These are phyloP conservation scores for Groenewaldozyma salmanticensis DNA, from an alignment of 805 yeast genomes.

Conservation along the genomic window DNA sequence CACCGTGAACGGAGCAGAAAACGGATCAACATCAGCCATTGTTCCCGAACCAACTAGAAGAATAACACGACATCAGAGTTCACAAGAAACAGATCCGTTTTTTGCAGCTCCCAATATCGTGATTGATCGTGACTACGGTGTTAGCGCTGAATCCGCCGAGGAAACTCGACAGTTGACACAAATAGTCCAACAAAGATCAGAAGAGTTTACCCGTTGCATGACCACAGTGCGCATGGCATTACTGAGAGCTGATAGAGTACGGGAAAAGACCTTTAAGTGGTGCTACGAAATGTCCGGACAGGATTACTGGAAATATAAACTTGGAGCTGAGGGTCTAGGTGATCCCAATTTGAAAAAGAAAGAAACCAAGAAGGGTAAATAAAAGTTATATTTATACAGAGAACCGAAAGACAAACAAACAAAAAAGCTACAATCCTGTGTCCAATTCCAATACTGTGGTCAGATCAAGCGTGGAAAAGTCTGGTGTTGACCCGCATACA, in stretches of 20 bases:
- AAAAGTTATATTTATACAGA: no score
- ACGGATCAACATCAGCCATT: slow-evolving; percentile 7
- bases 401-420: no score
- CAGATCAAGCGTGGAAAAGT: no score
- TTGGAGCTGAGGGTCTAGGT: slow-evolving; percentile 8
- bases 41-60: slow-evolving; percentile 15
- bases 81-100: slow-evolving; percentile 46
- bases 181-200: slow-evolving; percentile 71
- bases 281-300: slow-evolving; percentile 71
- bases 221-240: slow-evolving; percentile 65
- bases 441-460: no score
- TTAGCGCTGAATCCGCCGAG: slow-evolving; percentile 49
- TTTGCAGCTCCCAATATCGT: slow-evolving; percentile 50
- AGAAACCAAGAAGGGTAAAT: not conserved
- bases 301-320: slow-evolving; percentile 22
- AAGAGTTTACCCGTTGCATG: slow-evolving; percentile 77
- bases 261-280: slow-evolving; percentile 68
- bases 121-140: slow-evolving; percentile 41
- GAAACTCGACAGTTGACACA: slow-evolving; percentile 65
- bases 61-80: slow-evolving; percentile 22
- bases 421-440: no score
- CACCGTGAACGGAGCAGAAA: slow-evolving; percentile 5
- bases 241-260: slow-evolving; percentile 66
- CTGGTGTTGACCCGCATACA: not conserved
- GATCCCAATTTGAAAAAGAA: not conserved